Evolutionary conservation across 208 protist species (phyloP).

Genomic region (Acanthamoeba sp.): DNA sequence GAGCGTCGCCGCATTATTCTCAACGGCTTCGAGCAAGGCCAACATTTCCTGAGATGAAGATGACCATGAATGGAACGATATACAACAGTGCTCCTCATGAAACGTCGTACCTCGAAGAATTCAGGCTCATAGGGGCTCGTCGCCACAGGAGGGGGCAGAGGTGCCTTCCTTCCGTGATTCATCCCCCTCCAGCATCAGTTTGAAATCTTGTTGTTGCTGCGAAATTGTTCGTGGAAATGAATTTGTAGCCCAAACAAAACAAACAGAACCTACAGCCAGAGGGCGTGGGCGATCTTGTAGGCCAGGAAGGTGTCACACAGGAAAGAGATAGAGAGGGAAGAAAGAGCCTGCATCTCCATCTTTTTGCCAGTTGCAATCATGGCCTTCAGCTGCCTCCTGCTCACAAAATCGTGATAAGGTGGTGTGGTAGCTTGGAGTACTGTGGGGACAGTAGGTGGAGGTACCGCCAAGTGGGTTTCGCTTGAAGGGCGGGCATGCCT

Average conservation of each 20-base stretch:
- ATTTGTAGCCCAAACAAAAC: too few species aligned
- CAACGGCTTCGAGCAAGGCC: neutral
- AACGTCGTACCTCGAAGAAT: neutral
- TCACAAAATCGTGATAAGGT: neutral
- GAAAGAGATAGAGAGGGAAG: constrained; percentile 57
- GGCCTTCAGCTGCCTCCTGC: constrained; percentile 18
- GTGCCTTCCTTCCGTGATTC: neutral
- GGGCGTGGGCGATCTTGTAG: neutral
- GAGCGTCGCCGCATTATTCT: neutral
- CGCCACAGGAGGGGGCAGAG: too few species aligned
- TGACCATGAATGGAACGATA: too few species aligned
- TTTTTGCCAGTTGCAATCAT: constrained; percentile 21
- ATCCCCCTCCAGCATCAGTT: neutral
- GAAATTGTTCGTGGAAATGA: neutral
- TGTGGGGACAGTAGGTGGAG: neutral
- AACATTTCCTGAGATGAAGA: constrained; percentile 15
- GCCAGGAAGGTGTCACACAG: constrained; percentile 64
- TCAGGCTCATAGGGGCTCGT: too few species aligned
- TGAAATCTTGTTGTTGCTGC: neutral
- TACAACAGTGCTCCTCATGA: neutral
- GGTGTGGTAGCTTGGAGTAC: neutral
- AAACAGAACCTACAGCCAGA: constrained; percentile 27
- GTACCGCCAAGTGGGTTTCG: constrained; percentile 59
- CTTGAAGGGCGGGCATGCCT: constrained; percentile 51
- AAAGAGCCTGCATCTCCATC: constrained; percentile 53